Percentiles rank a stretch among this genome's conserved stretches.
phyloP scores from a whole-genome alignment of 2,329 filamentous ascomycete genomes.

The Trichoderma koningii region DNA sequence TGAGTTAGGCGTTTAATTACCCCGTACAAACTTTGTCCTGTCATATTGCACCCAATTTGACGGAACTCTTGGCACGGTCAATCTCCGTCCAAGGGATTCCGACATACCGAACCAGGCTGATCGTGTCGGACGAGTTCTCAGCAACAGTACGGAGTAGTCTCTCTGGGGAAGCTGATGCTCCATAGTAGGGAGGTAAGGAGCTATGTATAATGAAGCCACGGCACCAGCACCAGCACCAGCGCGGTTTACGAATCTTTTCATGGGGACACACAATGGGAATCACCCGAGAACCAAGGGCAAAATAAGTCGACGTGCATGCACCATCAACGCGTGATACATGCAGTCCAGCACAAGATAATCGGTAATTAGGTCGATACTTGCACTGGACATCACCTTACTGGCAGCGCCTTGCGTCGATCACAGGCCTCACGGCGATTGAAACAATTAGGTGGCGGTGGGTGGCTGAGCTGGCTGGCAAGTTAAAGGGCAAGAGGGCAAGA shows the following conservation, averaged over 20 bases:
- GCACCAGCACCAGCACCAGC: too few relatives aligned
- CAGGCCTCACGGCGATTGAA: not conserved
- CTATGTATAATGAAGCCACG: too few relatives aligned
- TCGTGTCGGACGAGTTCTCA: too few relatives aligned
- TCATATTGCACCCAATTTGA: not conserved
- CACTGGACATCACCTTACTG: not conserved
- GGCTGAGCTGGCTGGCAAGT: too few relatives aligned
- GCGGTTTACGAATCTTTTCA: not conserved
- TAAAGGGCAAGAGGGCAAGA: too few relatives aligned
- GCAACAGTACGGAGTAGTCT: not conserved
- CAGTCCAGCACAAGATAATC: too few relatives aligned
- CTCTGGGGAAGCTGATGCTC: not conserved
- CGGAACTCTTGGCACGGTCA: not conserved
- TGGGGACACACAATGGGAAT: not conserved
- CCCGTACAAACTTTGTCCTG: too few relatives aligned
- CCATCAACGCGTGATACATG: not conserved
- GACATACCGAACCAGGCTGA: not conserved
- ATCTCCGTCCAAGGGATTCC: not conserved
- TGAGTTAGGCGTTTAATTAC: too few relatives aligned
- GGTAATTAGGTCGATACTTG: too few relatives aligned
- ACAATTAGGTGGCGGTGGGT: too few relatives aligned
- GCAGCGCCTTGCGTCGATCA: not conserved
- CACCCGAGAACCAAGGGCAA: too few relatives aligned
- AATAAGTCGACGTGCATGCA: not conserved
- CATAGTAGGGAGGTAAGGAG: not conserved